Evolutionary conservation across 768 basidiomycete species (phyloP).

Genomic region (Tylopilus felleus): DNA sequence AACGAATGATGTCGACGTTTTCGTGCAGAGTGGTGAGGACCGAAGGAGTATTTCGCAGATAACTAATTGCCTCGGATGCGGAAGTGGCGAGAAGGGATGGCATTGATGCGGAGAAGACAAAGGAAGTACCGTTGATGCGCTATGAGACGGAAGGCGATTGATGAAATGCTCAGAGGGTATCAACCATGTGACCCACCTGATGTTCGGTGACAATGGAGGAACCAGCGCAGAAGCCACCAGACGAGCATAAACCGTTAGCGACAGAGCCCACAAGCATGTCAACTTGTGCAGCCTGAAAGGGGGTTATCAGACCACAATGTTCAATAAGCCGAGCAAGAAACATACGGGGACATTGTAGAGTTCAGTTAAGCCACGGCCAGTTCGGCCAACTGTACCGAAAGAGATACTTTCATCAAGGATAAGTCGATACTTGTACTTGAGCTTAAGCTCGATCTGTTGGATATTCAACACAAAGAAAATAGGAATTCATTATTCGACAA

Average conservation of each 20-base stretch:
- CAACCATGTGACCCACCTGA: constrained; percentile 49
- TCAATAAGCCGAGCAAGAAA: constrained; percentile 1
- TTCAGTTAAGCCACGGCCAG: constrained; percentile 93
- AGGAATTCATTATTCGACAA: constrained; percentile 24
- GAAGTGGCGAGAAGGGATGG: constrained; percentile 87
- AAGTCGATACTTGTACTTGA: constrained; percentile 92
- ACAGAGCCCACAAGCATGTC: constrained; percentile 95
- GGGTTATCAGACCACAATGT: neutral
- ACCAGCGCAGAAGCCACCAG: constrained; percentile 96
- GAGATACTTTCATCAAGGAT: constrained; percentile 94
- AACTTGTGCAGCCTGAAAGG: constrained; percentile 69
- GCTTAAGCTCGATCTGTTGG: constrained; percentile 86
- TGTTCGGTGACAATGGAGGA: constrained; percentile 79
- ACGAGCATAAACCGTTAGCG: constrained; percentile 76
- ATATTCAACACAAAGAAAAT: neutral
- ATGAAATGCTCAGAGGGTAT: neutral
- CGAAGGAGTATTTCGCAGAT: constrained; percentile 71
- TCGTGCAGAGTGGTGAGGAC: constrained; percentile 75
- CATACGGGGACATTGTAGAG: constrained; percentile 88
- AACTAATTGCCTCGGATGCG: constrained; percentile 81
- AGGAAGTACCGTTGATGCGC: constrained; percentile 94
- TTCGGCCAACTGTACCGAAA: constrained; percentile 88
- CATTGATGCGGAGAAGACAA: constrained; percentile 95
- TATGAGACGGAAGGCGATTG: constrained; percentile 28
- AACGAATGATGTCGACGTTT: constrained; percentile 75